Conservation (phyloP, 2,329 filamentous ascomycete genomes). For the Cercospora berteroae region DNA sequence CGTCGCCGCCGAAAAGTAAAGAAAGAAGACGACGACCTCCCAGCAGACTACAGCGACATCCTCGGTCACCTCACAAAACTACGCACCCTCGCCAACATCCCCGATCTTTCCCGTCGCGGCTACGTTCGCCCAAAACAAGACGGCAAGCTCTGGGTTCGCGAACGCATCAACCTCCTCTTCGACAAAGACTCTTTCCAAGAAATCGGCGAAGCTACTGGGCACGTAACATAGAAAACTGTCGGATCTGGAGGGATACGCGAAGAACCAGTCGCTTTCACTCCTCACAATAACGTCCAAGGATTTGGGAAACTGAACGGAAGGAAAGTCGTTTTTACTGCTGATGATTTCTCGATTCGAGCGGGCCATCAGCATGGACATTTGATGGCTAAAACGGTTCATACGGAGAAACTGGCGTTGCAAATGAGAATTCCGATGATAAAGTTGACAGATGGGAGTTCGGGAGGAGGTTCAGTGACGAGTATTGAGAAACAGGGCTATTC, state of each 20-base stretch:
- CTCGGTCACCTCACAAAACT: conserved; percentile 56
- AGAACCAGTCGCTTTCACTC: conserved; percentile 53
- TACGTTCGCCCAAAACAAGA: conserved; percentile 63
- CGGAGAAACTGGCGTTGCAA: conserved; percentile 60
- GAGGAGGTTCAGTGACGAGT: conserved; percentile 61
- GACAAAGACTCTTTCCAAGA: conserved; percentile 58
- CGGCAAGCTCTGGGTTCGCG: conserved; percentile 65
- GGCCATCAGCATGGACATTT: conserved; percentile 64
- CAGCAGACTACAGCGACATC: conserved; percentile 62
- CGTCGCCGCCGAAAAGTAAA: conserved; percentile 37
- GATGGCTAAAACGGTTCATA: conserved; percentile 56
- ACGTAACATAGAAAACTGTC: conserved; percentile 57
- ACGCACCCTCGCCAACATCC: conserved; percentile 54
- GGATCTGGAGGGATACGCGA: conserved; percentile 42
- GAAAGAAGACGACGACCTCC: conserved; percentile 45
- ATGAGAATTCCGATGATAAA: conserved; percentile 61
- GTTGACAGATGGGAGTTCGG: conserved; percentile 62
- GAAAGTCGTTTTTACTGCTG: conserved; percentile 60
- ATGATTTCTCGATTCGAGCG: conserved; percentile 63
- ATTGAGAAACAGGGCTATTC: conserved; percentile 57
- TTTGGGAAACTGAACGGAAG: conserved; percentile 51
- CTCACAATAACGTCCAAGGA: conserved; percentile 63
- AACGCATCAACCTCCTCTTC: conserved; percentile 59
- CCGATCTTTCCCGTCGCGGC: conserved; percentile 54
- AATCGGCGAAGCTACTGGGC: conserved; percentile 60